phyloP scores from a whole-genome alignment of 225 moss, liverwort and hornwort genomes.

The Polytrichum formosum region DNA sequence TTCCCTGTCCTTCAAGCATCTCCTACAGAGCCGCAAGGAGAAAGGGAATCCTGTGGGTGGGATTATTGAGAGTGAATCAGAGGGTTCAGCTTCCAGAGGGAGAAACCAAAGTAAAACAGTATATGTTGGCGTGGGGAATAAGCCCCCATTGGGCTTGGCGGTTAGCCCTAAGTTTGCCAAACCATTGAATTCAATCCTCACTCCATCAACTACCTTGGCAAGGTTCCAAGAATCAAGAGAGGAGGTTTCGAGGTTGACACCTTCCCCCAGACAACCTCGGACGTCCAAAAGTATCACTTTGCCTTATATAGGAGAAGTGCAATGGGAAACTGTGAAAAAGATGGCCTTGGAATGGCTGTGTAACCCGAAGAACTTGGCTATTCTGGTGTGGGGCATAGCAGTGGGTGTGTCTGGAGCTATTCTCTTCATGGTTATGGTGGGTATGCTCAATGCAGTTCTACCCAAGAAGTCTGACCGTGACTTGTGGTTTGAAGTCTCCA shows the following conservation, averaged over 20 bases:
- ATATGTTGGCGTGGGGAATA: constrained; percentile 23
- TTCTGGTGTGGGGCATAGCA: constrained; percentile 70
- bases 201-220: constrained; percentile 63
- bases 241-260: constrained; percentile 62
- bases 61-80: constrained; percentile 15
- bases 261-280: constrained; percentile 39
- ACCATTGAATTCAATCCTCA: constrained; percentile 33
- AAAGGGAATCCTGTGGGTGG: constrained; percentile 16
- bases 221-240: constrained; percentile 60
- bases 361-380: constrained; percentile 83
- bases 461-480: constrained; percentile 55
- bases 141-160: constrained; percentile 18
- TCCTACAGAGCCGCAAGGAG: constrained; percentile 13
- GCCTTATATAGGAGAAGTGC: constrained; percentile 72
- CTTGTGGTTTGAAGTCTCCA: constrained; percentile 88
- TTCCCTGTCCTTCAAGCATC: constrained; percentile 11
- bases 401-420: constrained; percentile 85
- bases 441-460: constrained; percentile 80
- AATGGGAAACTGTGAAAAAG: constrained; percentile 21
- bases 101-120: constrained; percentile 8
- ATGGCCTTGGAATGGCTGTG: constrained; percentile 61
- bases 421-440: constrained; percentile 97
- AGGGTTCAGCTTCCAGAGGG: constrained; percentile 15
- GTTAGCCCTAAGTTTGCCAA: constrained; percentile 28
- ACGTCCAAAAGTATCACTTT: constrained; percentile 49